Percentiles rank a stretch among this genome's conserved stretches.
Evolutionary conservation across 2,329 filamentous ascomycete species (phyloP).

Genomic region (Aspergillus clavatus): DNA sequence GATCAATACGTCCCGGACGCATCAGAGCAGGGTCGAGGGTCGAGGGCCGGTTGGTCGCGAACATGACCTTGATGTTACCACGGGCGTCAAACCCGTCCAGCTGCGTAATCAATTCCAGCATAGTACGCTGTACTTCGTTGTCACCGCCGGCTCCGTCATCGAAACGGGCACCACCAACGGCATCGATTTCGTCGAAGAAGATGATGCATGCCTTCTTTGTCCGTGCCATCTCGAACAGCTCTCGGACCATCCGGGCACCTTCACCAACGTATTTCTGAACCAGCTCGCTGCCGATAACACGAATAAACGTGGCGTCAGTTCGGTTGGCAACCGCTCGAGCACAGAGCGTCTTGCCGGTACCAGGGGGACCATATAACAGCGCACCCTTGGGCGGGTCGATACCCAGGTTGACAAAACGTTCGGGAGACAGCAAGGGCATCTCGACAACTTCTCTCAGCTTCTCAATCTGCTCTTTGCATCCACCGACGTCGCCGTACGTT

Average conservation of each 20-base stretch:
- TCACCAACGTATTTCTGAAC: constrained; percentile 99
- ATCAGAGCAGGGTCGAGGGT: constrained; percentile 95
- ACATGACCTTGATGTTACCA: constrained; percentile 99
- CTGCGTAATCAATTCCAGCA: constrained; percentile 96
- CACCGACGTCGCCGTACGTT: constrained; percentile 96
- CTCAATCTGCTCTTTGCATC: constrained; percentile 99
- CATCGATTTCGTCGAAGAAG: constrained; percentile 98
- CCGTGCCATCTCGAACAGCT: constrained; percentile 98
- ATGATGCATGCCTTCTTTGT: constrained; percentile 99
- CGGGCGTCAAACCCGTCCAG: constrained; percentile 93
- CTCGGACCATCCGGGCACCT: constrained; percentile 95
- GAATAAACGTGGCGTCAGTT: constrained; percentile 97
- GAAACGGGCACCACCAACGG: constrained; percentile 90
- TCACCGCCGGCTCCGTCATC: constrained; percentile 95
- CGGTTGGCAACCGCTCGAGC: constrained; percentile 95
- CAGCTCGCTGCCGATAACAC: constrained; percentile 94
- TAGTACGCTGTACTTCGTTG: constrained; percentile 96
- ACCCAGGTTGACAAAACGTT: constrained; percentile 96
- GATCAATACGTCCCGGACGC: constrained; percentile 93
- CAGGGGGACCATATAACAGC: constrained; percentile 90
- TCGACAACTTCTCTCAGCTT: constrained; percentile 98
- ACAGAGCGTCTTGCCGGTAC: constrained; percentile 98
- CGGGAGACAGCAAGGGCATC: constrained; percentile 93
- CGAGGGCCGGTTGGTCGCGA: constrained; percentile 92
- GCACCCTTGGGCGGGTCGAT: constrained; percentile 98